These are phyloP conservation scores for Sarocladiaceae sp. DNA, from an alignment of 2,329 filamentous ascomycete species.

Conservation along the genomic window DNA sequence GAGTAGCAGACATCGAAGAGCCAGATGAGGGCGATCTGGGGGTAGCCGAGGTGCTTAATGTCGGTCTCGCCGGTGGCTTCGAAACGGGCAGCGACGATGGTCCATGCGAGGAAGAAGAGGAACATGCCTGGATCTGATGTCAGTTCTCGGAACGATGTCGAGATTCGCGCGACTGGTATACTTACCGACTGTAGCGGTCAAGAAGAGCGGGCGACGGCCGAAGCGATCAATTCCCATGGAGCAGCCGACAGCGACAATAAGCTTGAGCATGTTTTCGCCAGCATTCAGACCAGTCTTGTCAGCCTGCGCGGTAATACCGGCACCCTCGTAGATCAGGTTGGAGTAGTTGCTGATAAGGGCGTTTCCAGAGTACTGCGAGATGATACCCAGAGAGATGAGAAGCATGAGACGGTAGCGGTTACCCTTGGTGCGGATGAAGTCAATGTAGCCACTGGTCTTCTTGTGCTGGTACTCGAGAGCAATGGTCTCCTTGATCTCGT, in stretches of 20 bases:
- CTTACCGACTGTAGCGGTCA: slow-evolving; percentile 25
- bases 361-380: slow-evolving; percentile 18
- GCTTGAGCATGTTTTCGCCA: slow-evolving; percentile 22
- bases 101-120: slow-evolving; percentile 23
- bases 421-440: slow-evolving; percentile 8
- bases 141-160: too few species aligned
- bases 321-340: slow-evolving; percentile 28
- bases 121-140: slow-evolving; percentile 22
- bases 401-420: slow-evolving; percentile 16
- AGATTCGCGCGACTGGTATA: too few species aligned
- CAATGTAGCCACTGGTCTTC: slow-evolving; percentile 21
- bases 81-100: slow-evolving; percentile 15
- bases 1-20: slow-evolving; percentile 22
- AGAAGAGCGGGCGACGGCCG: slow-evolving; percentile 31
- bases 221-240: slow-evolving; percentile 30
- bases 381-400: slow-evolving; percentile 16
- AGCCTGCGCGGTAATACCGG: slow-evolving; percentile 28
- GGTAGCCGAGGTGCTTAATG: slow-evolving; percentile 13
- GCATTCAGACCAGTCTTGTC: slow-evolving; percentile 19
- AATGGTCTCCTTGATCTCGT: slow-evolving; percentile 15
- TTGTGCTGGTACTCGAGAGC: slow-evolving; percentile 8
- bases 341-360: slow-evolving; percentile 28
- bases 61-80: slow-evolving; percentile 11
- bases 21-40: slow-evolving; percentile 29
- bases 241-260: slow-evolving; percentile 15